These are phyloP conservation scores for Phialocephala subalpina DNA, from an alignment of 2,329 filamentous ascomycete genomes.

Conservation along the genomic window DNA sequence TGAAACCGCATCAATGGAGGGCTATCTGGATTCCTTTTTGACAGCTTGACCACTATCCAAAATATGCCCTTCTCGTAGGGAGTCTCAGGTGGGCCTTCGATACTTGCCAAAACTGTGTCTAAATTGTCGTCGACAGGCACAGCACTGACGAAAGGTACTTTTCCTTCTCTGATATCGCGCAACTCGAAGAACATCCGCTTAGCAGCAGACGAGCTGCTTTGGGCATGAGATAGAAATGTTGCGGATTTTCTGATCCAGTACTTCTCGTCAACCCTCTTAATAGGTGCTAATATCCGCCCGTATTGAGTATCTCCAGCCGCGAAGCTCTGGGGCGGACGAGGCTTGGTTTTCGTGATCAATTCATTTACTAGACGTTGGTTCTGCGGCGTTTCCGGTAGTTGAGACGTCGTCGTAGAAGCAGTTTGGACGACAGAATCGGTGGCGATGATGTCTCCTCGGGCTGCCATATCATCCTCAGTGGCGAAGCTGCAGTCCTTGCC, in stretches of 20 bases:
- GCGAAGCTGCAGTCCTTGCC: no score
- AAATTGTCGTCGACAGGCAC: constrained; percentile 32
- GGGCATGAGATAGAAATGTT: constrained; percentile 9
- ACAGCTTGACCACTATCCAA: constrained; percentile 33
- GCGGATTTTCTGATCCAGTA: constrained; percentile 15
- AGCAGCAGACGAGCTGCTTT: constrained; percentile 21
- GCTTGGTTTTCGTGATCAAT: constrained; percentile 3
- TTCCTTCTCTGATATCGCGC: constrained; percentile 31
- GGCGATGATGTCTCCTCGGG: no score
- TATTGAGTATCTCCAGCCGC: constrained; percentile 23
- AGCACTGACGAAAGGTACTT: constrained; percentile 37
- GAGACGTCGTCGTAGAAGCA: neutral
- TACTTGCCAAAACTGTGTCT: constrained; percentile 36
- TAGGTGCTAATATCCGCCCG: constrained; percentile 14
- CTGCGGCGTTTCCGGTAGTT: constrained; percentile 18
- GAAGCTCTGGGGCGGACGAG: constrained; percentile 16
- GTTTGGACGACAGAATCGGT: no score
- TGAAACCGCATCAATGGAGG: constrained; percentile 32
- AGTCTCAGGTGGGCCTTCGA: constrained; percentile 39
- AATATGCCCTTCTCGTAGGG: constrained; percentile 38
- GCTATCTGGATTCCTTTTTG: constrained; percentile 6
- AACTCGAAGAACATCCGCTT: constrained; percentile 38
- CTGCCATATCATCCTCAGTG: no score
- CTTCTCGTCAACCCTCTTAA: constrained; percentile 21
- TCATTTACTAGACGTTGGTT: constrained; percentile 21